Evolutionary conservation across 345 rosid species (phyloP), one percentile per base, ranked within the genome.

Genomic region (Bruguiera gymnorhiza): DNA sequence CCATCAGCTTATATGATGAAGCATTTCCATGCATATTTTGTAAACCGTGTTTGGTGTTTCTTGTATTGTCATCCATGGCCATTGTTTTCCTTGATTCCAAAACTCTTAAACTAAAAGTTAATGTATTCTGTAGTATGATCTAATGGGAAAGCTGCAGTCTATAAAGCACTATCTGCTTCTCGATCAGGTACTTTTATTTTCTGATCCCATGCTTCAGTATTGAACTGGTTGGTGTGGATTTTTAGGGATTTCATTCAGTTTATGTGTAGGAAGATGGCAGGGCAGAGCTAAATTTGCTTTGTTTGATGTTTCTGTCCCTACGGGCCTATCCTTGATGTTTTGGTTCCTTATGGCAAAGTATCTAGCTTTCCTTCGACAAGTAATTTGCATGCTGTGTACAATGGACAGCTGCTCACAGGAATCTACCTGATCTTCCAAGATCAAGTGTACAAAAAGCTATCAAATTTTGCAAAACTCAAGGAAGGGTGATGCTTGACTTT

Each of bases 121-220:
- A 46, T 36, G 68, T 29, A 9, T 83, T 39, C 46, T 83, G 75
- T 71, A 95, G 99, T 88, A 89, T 82, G 99, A 89, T 77, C 86
- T 95, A 61, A 76, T 85, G 73, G 99, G 97, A 82, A 90, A 93
- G 85, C 72, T 95, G 78, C 78, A 86, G 70, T 95, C 97, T 53
- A 84, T 95, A 74, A 95, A 95, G 88, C 97, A 92, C 67, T 95
- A 92, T 84, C 97, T 92, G 76, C 99, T 95, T 70, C 96, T 92
- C 43, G 97, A 95, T 80, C 99, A 95, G 99, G 99, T 95, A 85
- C 26, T 73, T 60, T 5, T n/a, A 4, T 31, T 66, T 67, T 3
- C 61, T 53, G 37, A 55, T 63, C 29, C 23, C 30, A 11, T 60
- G 31, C 27, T 23, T 43, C 19, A 15, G 50, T 43, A 43, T 43